Evolutionary conservation across 352 stramenopile genomes (phyloP), one percentile per base, ranked within the genome.

Genomic region (Chrysophaeum taylorii): DNA sequence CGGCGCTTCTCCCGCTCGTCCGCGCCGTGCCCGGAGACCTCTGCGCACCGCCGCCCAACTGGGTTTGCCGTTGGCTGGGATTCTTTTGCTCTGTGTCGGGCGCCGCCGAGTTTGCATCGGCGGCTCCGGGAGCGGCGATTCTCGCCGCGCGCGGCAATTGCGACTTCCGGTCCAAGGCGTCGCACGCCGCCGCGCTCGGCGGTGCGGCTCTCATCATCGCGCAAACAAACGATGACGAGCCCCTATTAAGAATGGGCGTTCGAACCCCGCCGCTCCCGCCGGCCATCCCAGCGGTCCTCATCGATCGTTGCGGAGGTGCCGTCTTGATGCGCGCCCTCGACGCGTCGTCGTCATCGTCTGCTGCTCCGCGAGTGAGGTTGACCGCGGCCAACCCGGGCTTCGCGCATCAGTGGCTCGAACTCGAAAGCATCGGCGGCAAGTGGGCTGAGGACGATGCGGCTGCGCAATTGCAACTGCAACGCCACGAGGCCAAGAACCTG

Each of bases 321-420:
- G 12, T 25, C 18, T 31, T 61, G 50, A 33, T 12, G 27, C 18
- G 12, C 7, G 9, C 16, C 50, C 2, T 14, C 45, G 4, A 54
- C 18, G 45, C 7, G 7, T 31, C 25, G 5, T 9, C 4, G 25
- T 62, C 25, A 2, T 36, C n/a, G 25, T 9, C 23, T 25, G 7
- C 27, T 25, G 25, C 50, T 25, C 50, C 39, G 39, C 39, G 12
- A 12, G 39, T 45, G 12, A 21, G 12, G 12, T 12, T 12, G 12
- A 45, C 21, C 39, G 12, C 39, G 12, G 39, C 21, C 39, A 21
- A 21, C 39, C 57, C 57, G 18, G 48, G 48, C 33, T 66, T 66
- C 35, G 57, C 57, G 57, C 14, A 66, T 36, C 2, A 45, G 33
- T 66, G 57, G 57, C 57, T 66, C 33, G 57, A 66, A 23, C 57